Percentiles rank a stretch among this genome's conserved stretches.
Evolutionary conservation across 768 basidiomycete genomes (phyloP).

Genomic region (Phanerochaete carnosa): DNA sequence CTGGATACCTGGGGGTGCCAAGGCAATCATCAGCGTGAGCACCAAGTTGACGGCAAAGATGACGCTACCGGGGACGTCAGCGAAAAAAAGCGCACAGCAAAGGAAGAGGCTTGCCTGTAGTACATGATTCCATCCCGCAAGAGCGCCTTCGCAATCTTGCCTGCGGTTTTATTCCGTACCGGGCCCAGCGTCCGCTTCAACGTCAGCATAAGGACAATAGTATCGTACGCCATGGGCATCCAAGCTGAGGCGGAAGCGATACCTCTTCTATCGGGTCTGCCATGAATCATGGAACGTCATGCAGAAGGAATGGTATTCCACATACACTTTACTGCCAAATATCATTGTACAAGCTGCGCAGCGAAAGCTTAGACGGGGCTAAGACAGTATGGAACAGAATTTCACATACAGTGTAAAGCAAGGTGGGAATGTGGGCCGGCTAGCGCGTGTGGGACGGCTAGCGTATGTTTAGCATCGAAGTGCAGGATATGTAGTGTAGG

Average conservation of each 20-base stretch:
- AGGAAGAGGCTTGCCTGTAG: constrained; percentile 27
- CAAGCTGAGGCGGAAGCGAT: constrained; percentile 36
- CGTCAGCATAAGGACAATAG: constrained; percentile 31
- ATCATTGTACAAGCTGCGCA: constrained; percentile 39
- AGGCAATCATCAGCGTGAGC: constrained; percentile 37
- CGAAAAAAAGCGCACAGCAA: too few relatives aligned
- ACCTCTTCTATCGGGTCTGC: background rate
- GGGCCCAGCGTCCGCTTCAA: constrained; percentile 27
- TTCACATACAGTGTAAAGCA: too few relatives aligned
- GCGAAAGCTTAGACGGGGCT: too few relatives aligned
- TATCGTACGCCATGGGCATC: constrained; percentile 40
- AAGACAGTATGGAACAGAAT: too few relatives aligned
- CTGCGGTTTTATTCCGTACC: constrained; percentile 13
- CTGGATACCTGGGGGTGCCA: constrained; percentile 26
- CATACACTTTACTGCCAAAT: constrained; percentile 26
- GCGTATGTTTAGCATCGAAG: too few relatives aligned
- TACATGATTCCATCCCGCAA: constrained; percentile 33
- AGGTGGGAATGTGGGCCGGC: too few relatives aligned
- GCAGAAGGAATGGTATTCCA: too few relatives aligned
- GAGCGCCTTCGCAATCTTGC: constrained; percentile 22
- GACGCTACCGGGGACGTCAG: constrained; percentile 21
- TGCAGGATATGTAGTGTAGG: too few relatives aligned
- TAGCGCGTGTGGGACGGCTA: too few relatives aligned
- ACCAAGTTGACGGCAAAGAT: constrained; percentile 35
- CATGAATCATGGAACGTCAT: background rate